A percentile compares a stretch with the other conserved stretches of the same genome.
Conservation (phyloP, 1,284 basidiomycete genomes). For the Mrakiaceae sp. region DNA sequence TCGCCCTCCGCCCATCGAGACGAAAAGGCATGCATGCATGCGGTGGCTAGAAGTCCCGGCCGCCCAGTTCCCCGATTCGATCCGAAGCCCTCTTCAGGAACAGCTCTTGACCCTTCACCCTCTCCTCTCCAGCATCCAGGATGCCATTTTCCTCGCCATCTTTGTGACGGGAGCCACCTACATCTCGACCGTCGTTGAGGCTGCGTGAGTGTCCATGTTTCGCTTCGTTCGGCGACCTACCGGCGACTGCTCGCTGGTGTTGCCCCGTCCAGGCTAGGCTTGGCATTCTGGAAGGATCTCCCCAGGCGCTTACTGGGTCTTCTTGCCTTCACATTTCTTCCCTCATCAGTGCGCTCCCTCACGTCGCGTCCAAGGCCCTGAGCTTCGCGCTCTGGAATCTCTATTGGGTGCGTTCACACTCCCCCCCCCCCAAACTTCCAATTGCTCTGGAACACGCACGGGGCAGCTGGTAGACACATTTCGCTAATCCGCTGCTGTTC, state of each 20-base stretch:
- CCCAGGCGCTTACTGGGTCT: slow-evolving; percentile 4
- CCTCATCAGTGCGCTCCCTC: slow-evolving; percentile 45
- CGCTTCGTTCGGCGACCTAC: not conserved
- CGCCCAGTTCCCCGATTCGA: not conserved
- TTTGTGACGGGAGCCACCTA: slow-evolving; percentile 32
- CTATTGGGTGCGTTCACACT: slow-evolving; percentile 29
- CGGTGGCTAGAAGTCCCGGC: not conserved
- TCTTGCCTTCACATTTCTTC: slow-evolving; percentile 18
- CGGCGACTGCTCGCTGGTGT: too few relatives aligned
- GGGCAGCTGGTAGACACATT: too few relatives aligned
- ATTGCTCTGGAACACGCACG: too few relatives aligned
- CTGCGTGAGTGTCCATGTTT: slow-evolving; percentile 3
- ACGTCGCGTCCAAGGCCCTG: slow-evolving; percentile 53
- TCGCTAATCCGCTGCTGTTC: too few relatives aligned
- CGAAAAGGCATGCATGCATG: not conserved
- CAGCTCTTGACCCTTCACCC: not conserved
- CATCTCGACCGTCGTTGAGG: slow-evolving; percentile 18
- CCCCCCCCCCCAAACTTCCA: too few relatives aligned
- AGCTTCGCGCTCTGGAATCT: slow-evolving; percentile 64
- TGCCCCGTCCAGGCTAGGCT: too few relatives aligned
- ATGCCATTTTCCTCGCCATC: slow-evolving; percentile 55
- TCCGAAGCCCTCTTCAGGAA: too few relatives aligned
- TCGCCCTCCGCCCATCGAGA: slow-evolving; percentile 10
- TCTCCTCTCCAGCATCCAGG: slow-evolving; percentile 48
- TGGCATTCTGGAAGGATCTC: not conserved